phyloP scores from a whole-genome alignment of 305 asterid species.

The Fraxinus latifolia region DNA sequence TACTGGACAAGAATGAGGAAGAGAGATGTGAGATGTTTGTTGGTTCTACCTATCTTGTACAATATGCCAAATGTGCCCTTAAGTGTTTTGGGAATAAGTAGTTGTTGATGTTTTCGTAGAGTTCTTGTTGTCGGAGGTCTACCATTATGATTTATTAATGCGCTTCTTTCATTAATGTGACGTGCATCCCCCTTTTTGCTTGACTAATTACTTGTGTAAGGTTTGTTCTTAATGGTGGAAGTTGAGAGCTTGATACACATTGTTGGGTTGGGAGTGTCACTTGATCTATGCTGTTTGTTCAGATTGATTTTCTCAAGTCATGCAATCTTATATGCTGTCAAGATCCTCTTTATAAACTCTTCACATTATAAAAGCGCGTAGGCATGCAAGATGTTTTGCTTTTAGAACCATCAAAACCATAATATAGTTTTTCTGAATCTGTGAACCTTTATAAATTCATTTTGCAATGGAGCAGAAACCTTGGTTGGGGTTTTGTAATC shows the following conservation, averaged over 20 bases:
- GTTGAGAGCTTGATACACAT: constrained; percentile 1
- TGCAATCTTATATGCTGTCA: background rate
- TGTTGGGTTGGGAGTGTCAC: background rate
- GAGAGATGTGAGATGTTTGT: background rate
- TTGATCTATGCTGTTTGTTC: background rate
- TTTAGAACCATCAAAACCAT: background rate
- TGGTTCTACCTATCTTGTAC: background rate
- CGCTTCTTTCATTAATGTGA: background rate
- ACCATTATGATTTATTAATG: background rate
- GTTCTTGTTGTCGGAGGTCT: background rate
- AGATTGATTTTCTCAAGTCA: background rate
- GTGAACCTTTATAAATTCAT: background rate
- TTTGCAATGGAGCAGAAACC: background rate
- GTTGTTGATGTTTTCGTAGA: background rate
- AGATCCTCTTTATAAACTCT: background rate
- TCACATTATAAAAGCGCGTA: background rate
- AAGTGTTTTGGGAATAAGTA: background rate
- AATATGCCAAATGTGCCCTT: background rate
- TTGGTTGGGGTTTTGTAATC: background rate
- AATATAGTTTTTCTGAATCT: background rate
- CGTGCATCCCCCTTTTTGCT: background rate
- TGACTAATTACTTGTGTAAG: constrained; percentile 4
- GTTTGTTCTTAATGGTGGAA: constrained; percentile 1
- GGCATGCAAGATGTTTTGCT: background rate
- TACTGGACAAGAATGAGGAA: background rate